A percentile compares a stretch with the other conserved stretches of the same genome.
These are phyloP conservation scores for Penicillium chermesinum DNA, from an alignment of 495 filamentous ascomycete genomes.

Conservation along the genomic window DNA sequence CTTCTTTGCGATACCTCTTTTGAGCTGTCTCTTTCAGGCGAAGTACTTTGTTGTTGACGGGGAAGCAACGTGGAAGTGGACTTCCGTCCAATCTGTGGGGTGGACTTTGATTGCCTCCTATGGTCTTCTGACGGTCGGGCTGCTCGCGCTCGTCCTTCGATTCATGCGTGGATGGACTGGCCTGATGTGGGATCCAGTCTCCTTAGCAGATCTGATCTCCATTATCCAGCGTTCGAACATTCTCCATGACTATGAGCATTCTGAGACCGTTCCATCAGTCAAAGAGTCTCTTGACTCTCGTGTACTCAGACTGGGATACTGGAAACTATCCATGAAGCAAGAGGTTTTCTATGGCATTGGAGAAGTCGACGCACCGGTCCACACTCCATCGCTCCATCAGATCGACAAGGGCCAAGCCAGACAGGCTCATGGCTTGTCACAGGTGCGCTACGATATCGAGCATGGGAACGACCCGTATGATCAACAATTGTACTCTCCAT, in stretches of 20 bases:
- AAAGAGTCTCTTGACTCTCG: slow-evolving; percentile 40
- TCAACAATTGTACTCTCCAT: slow-evolving; percentile 41
- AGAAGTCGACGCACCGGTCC: slow-evolving; percentile 52
- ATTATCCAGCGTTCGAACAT: slow-evolving; percentile 76
- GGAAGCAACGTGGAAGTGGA: slow-evolving; percentile 64
- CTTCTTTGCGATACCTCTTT: slow-evolving; percentile 59
- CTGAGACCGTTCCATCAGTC: slow-evolving; percentile 49
- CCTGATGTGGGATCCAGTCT: slow-evolving; percentile 79
- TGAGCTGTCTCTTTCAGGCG: slow-evolving; percentile 60
- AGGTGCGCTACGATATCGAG: slow-evolving; percentile 41
- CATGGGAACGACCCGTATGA: slow-evolving; percentile 34
- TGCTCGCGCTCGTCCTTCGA: slow-evolving; percentile 49
- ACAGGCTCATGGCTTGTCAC: slow-evolving; percentile 26
- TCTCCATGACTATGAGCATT: slow-evolving; percentile 60
- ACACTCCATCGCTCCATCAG: slow-evolving; percentile 51
- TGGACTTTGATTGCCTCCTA: slow-evolving; percentile 78
- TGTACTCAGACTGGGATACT: slow-evolving; percentile 72
- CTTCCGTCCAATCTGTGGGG: slow-evolving; percentile 65
- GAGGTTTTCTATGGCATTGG: slow-evolving; percentile 63
- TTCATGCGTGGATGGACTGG: slow-evolving; percentile 56
- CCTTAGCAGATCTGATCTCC: slow-evolving; percentile 69
- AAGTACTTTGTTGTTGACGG: slow-evolving; percentile 41
- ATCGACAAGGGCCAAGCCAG: slow-evolving; percentile 27
- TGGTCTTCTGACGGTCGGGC: slow-evolving; percentile 54
- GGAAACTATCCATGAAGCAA: slow-evolving; percentile 57